Evolutionary conservation across 169 alveolate genomes (phyloP).

Genomic region (Eimeria falciformis): DNA sequence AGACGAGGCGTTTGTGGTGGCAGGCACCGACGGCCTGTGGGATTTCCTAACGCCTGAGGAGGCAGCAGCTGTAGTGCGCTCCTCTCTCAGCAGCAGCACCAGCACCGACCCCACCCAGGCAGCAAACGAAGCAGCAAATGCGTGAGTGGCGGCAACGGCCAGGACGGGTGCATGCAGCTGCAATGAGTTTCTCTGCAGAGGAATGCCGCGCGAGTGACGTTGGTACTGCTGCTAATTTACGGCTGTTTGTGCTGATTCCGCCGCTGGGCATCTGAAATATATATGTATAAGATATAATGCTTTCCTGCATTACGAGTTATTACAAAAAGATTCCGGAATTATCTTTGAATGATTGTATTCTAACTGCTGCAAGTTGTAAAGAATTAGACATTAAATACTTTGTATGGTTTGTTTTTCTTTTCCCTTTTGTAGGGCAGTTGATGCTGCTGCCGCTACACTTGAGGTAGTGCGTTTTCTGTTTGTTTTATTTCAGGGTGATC

Average conservation of each 20-base stretch:
- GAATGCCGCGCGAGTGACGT: not conserved
- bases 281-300: no score
- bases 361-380: no score
- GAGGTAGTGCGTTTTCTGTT: not conserved
- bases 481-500: constrained; percentile 24
- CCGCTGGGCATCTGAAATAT: no score
- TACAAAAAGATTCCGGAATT: no score
- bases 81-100: constrained; percentile 50
- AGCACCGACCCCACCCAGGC: constrained; percentile 10
- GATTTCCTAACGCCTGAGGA: constrained; percentile 80
- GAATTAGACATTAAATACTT: no score
- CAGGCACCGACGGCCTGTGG: constrained; percentile 85
- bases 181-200: no score
- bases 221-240: not conserved
- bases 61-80: constrained; percentile 55
- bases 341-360: no score
- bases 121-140: constrained; percentile 12
- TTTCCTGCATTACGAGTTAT: no score
- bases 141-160: not conserved
- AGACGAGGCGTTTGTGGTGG: constrained; percentile 80
- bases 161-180: not conserved
- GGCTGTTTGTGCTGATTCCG: not conserved
- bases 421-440: not conserved
- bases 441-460: not conserved
- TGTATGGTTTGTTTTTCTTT: no score